These are phyloP conservation scores for Trypanosoma conorhini DNA, from an alignment of 208 protist genomes.

Conservation along the genomic window DNA sequence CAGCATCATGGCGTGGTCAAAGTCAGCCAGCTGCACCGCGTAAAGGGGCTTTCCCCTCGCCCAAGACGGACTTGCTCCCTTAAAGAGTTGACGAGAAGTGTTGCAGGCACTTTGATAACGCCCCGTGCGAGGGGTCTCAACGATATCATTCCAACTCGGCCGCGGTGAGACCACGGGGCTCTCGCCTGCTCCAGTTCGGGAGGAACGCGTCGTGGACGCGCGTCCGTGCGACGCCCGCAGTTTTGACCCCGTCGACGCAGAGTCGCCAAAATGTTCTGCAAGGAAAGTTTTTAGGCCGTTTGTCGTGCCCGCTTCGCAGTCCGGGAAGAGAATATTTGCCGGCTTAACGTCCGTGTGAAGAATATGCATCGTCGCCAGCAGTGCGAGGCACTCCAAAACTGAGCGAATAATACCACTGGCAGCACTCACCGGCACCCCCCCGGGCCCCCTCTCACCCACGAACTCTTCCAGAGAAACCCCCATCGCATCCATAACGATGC, in stretches of 20 bases:
- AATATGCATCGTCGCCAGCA: constrained; percentile 89
- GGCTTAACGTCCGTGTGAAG: constrained; percentile 96
- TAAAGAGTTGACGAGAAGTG: background rate
- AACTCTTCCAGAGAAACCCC: constrained; percentile 91
- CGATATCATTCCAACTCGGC: background rate
- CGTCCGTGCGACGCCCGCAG: constrained; percentile 24
- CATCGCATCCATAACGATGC: constrained; percentile 95
- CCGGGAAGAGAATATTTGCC: constrained; percentile 86
- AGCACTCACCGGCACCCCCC: constrained; percentile 90
- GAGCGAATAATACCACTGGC: constrained; percentile 54
- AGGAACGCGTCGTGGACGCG: background rate
- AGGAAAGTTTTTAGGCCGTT: constrained; percentile 37
- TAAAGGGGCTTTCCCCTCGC: constrained; percentile 17
- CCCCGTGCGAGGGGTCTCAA: constrained; percentile 9
- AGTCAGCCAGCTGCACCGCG: constrained; percentile 45
- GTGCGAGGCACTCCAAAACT: constrained; percentile 61
- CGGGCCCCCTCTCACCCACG: constrained; percentile 88
- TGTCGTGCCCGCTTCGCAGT: constrained; percentile 37
- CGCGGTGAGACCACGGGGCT: background rate
- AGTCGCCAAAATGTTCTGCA: constrained; percentile 26
- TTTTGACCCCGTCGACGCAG: constrained; percentile 1
- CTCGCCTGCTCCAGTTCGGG: background rate
- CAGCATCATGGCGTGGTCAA: constrained; percentile 47
- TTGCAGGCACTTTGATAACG: background rate
- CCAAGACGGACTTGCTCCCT: background rate